These are phyloP conservation scores for Vaccinium corymbosum DNA, from an alignment of 148 eudicot genomes.

Conservation along the genomic window DNA sequence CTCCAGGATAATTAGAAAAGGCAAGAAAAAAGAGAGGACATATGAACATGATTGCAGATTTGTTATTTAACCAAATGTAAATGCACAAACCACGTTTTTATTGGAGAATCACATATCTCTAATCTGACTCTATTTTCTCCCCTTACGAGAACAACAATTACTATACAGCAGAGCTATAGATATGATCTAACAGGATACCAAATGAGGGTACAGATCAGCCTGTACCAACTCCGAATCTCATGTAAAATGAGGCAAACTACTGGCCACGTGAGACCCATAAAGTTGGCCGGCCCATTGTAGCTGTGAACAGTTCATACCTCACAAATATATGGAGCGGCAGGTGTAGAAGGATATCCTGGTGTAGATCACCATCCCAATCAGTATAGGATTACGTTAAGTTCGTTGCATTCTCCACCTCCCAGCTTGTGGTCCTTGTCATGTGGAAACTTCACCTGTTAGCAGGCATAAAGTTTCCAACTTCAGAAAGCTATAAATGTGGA, in stretches of 20 bases:
- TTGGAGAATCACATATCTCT: conserved; percentile 33
- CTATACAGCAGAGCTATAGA: conserved; percentile 47
- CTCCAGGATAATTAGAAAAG: not conserved
- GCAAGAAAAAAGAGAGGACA: not conserved
- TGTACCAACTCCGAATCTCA: conserved; percentile 10
- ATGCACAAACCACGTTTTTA: conserved; percentile 27
- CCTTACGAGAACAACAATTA: conserved; percentile 27
- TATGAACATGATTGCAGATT: not conserved
- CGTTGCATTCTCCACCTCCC: conserved; percentile 13
- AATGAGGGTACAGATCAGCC: conserved; percentile 18
- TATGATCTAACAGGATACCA: conserved; percentile 24
- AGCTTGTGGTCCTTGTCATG: conserved; percentile 13
- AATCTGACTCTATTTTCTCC: conserved; percentile 21
- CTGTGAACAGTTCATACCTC: not conserved
- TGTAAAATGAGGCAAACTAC: not conserved
- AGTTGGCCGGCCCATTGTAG: not conserved
- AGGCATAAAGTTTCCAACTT: not conserved
- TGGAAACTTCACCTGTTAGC: conserved; percentile 11
- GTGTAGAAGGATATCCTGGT: not conserved
- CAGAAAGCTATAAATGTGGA: not conserved
- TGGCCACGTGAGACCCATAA: conserved; percentile 3
- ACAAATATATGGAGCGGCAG: not conserved
- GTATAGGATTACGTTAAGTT: conserved; percentile 13
- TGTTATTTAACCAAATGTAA: not conserved
- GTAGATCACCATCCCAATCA: conserved; percentile 21